Conservation (phyloP, 768 basidiomycete species). For the Tulasnella sp. region DNA sequence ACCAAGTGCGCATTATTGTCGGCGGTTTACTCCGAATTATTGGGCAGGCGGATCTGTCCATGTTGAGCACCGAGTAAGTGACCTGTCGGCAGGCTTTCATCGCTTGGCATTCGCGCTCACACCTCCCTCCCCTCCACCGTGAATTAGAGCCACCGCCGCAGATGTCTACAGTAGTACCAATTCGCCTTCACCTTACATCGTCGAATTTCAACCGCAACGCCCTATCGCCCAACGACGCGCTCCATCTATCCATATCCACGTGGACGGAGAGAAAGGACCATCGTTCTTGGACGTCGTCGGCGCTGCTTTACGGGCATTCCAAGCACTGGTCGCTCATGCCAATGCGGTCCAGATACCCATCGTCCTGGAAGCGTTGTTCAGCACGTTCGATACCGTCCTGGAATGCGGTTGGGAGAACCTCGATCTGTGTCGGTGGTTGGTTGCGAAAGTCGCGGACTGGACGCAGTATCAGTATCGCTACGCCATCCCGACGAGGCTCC, state of each 20-base stretch:
- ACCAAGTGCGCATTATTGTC: constrained; percentile 67
- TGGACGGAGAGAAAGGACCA: constrained; percentile 86
- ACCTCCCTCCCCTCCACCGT: background rate
- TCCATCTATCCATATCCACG: constrained; percentile 81
- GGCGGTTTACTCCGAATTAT: constrained; percentile 67
- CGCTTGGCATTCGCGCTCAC: background rate
- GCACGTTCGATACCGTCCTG: constrained; percentile 53
- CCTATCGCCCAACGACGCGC: constrained; percentile 79
- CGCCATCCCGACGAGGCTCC: constrained; percentile 76
- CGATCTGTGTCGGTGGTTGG: constrained; percentile 78
- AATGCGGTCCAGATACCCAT: constrained; percentile 69
- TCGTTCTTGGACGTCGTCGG: constrained; percentile 66
- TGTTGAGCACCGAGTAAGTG: constrained; percentile 67
- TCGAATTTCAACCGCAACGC: constrained; percentile 70
- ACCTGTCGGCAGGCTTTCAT: background rate
- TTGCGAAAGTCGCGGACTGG: constrained; percentile 76
- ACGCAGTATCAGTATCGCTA: constrained; percentile 91
- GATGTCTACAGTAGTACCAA: constrained; percentile 45
- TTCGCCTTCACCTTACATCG: constrained; percentile 64
- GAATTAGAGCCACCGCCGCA: constrained; percentile 54
- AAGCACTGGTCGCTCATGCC: constrained; percentile 68
- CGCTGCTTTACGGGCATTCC: constrained; percentile 67
- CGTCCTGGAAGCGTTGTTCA: constrained; percentile 69
- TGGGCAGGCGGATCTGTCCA: constrained; percentile 55
- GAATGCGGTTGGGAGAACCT: constrained; percentile 60